Evolutionary conservation across 2,329 filamentous ascomycete species (phyloP).

Genomic region (Bimuria novae-zelandiae): DNA sequence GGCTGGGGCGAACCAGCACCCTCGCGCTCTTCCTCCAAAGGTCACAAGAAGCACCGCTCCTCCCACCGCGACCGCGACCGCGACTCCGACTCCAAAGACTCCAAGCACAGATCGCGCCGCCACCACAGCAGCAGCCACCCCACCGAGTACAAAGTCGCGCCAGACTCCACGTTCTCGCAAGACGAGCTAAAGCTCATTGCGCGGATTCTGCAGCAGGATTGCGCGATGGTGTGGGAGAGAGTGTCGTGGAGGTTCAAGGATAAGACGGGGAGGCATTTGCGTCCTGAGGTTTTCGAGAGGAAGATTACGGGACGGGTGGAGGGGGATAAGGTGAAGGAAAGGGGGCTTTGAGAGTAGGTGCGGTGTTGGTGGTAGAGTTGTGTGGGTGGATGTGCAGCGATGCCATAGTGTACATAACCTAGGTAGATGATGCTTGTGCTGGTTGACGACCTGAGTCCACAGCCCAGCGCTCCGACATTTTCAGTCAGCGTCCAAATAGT

Average conservation of each 20-base stretch:
- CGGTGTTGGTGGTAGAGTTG: too few species aligned
- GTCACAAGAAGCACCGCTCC: neutral
- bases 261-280: conserved; percentile 53
- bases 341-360: too few species aligned
- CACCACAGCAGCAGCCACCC: conserved; percentile 4
- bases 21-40: neutral
- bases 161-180: conserved; percentile 34
- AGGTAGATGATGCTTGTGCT: too few species aligned
- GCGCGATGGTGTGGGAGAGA: conserved; percentile 51
- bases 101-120: conserved; percentile 1
- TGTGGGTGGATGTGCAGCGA: too few species aligned
- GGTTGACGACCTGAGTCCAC: too few species aligned
- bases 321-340: conserved; percentile 9
- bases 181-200: conserved; percentile 49
- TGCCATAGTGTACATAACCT: too few species aligned
- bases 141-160: conserved; percentile 26
- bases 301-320: conserved; percentile 43
- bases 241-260: conserved; percentile 55
- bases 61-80: neutral
- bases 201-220: conserved; percentile 50
- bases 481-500: too few species aligned
- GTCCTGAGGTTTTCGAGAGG: conserved; percentile 49
- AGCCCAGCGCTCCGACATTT: too few species aligned
- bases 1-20: neutral
- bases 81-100: neutral